Evolutionary conservation across 2,329 filamentous ascomycete genomes (phyloP).

Genomic region (Claviceps cyperi): DNA sequence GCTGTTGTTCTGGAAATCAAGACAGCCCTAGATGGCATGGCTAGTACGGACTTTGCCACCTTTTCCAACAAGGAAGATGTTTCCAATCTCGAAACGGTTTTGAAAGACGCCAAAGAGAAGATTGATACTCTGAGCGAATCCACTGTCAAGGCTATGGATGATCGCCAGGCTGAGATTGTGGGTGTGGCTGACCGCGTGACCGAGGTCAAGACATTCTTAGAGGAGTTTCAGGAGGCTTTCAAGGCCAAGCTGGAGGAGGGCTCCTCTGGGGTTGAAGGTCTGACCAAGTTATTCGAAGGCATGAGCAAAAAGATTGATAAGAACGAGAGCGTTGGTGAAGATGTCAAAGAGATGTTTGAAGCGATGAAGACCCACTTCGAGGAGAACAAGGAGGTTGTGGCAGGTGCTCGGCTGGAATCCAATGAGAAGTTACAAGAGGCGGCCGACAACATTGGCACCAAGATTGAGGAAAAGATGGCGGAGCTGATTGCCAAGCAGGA

Average conservation of each 20-base stretch:
- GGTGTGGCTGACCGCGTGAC: constrained; percentile 63
- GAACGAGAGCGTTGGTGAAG: constrained; percentile 43
- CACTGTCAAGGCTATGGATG: constrained; percentile 66
- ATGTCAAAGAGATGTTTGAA: constrained; percentile 57
- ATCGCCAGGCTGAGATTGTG: constrained; percentile 71
- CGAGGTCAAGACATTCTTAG: constrained; percentile 63
- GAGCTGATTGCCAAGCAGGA: constrained; percentile 81
- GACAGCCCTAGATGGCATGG: constrained; percentile 57
- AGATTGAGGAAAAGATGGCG: constrained; percentile 51
- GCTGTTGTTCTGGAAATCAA: constrained; percentile 78
- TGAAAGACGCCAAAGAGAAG: constrained; percentile 59
- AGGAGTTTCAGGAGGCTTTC: constrained; percentile 64
- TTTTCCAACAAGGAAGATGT: constrained; percentile 67
- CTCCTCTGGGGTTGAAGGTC: constrained; percentile 52
- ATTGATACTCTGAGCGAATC: constrained; percentile 54
- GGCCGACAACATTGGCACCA: constrained; percentile 36
- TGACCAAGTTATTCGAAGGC: constrained; percentile 55
- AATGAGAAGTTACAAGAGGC: constrained; percentile 60
- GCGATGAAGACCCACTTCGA: constrained; percentile 78
- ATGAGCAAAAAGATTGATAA: constrained; percentile 48
- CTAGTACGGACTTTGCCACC: constrained; percentile 53
- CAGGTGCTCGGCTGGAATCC: constrained; percentile 66
- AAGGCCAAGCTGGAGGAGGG: constrained; percentile 66
- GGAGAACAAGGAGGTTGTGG: constrained; percentile 64
- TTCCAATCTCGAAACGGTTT: constrained; percentile 43